Conservation (phyloP, 371 early-diverging fungal species). For the Haplosporangium sp. region DNA sequence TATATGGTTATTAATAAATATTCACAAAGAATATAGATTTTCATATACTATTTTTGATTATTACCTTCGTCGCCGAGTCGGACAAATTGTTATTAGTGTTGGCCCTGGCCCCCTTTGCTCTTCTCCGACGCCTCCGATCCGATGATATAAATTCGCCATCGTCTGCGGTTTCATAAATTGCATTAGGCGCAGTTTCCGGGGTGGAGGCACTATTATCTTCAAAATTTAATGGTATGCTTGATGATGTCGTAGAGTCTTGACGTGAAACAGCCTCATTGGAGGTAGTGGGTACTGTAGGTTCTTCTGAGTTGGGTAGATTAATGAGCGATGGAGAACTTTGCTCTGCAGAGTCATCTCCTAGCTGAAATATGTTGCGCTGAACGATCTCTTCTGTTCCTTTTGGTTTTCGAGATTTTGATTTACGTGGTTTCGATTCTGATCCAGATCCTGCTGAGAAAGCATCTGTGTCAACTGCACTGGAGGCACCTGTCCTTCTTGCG, state of each 20-base stretch:
- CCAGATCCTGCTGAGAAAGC: conserved; percentile 47
- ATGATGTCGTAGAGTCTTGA: background rate
- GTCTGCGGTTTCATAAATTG: conserved; percentile 31
- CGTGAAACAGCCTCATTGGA: background rate
- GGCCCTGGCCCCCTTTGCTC: conserved; percentile 16
- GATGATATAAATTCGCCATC: conserved; percentile 48
- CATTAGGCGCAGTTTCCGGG: background rate
- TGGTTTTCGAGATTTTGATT: background rate
- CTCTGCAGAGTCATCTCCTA: background rate
- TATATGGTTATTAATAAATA: background rate
- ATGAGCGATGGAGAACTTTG: background rate
- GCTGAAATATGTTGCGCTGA: background rate
- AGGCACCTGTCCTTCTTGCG: conserved; percentile 2
- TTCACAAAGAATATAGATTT: background rate
- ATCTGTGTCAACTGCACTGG: conserved; percentile 36
- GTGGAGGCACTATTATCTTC: background rate
- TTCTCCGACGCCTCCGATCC: conserved; percentile 41
- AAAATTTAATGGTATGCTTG: background rate
- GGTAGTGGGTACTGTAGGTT: background rate
- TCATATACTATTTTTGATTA: background rate
- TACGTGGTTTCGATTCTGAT: conserved; percentile 43
- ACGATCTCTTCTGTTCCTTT: background rate
- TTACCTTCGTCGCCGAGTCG: conserved; percentile 42
- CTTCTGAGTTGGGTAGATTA: background rate
- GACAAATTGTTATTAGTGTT: conserved; percentile 15